These are phyloP conservation scores for Mycoemilia scoparia DNA, from an alignment of 192 early-diverging fungal genomes.

Conservation along the genomic window DNA sequence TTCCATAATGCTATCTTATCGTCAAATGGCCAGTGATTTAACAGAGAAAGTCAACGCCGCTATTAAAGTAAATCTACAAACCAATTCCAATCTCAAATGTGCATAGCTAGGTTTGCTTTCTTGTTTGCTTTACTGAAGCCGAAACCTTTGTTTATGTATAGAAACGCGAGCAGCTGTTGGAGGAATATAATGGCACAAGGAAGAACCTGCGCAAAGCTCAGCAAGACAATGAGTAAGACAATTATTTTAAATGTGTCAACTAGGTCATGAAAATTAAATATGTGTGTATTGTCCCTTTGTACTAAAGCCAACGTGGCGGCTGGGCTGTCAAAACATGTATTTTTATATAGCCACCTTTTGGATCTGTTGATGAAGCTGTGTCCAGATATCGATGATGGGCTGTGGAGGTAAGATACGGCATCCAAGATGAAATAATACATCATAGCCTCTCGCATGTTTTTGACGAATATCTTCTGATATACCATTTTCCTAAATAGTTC, in stretches of 20 bases:
- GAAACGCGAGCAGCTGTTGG: conserved; percentile 17
- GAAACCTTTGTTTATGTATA: conserved; percentile 3
- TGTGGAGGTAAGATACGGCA: conserved; percentile 20
- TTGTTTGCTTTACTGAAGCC: not conserved
- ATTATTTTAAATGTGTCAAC: not conserved
- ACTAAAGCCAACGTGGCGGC: no score
- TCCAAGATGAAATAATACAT: not conserved
- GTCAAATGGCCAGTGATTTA: conserved; percentile 19
- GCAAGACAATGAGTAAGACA: conserved; percentile 24
- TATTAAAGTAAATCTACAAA: conserved; percentile 13
- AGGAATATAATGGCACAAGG: conserved; percentile 11
- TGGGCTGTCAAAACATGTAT: no score
- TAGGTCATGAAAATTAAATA: not conserved
- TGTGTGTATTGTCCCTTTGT: not conserved
- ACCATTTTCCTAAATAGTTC: conserved; percentile 1
- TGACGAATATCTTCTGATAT: not conserved
- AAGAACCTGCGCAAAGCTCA: conserved; percentile 8
- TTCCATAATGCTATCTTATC: conserved; percentile 18
- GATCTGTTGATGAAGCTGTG: conserved; percentile 21
- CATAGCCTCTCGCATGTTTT: not conserved
- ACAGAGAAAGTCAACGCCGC: conserved; percentile 20
- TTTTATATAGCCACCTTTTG: conserved; percentile 18
- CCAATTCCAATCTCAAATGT: not conserved
- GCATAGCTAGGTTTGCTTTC: no score
- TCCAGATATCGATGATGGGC: conserved; percentile 17